Base-by-base conservation (phyloP, 805 yeast species). In the Candida insectorum region DNA sequence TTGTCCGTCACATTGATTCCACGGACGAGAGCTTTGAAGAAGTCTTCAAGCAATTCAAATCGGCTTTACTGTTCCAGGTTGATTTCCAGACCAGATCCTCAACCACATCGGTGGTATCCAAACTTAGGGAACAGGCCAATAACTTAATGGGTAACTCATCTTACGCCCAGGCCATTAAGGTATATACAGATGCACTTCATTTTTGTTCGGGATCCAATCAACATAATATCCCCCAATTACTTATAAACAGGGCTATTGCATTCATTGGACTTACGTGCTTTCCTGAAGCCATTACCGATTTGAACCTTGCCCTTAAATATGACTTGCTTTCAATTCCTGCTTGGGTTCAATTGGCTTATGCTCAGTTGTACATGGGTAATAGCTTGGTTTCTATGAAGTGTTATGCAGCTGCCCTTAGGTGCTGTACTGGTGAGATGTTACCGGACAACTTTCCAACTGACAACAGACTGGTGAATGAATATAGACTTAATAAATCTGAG, bases 281-380 rank as follows among this genome's bases (percentile, higher is more conserved):
- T 30, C 54, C 56, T 2, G 71, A 65, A 43, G 68, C 71, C 1
- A 54, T 62, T 1, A 28, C 48, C 9, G 70, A 65, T 41, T 51
- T 65, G 41, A 55, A 59, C 34, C 28, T 31, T 11, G 69, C 70
- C 0, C 41, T 65, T 7, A 26, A 30, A 14, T 30, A 43, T 24
- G 69, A 65, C 37, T 41, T 56, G 20, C 47, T 57, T 5, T 62
- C 58, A 39, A 54, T 65, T 4, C 64, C 71, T 2, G 71, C 69
- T 5, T 65, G 71, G 71, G 48, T 62, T 13, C 71, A 65, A 45
- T 48, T 65, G 38, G 70, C 68, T 4, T 65, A 63, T 47, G 64
- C 68, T 41, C 67, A 64, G 27, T 45, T 65, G 23, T 64, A 62
- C 43, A 55, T 64, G 62, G 70, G 70, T 4, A 44, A 45, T 23